These are phyloP conservation scores for Chlorella variabilis DNA, from an alignment of 163 green algal species.

Conservation along the genomic window DNA sequence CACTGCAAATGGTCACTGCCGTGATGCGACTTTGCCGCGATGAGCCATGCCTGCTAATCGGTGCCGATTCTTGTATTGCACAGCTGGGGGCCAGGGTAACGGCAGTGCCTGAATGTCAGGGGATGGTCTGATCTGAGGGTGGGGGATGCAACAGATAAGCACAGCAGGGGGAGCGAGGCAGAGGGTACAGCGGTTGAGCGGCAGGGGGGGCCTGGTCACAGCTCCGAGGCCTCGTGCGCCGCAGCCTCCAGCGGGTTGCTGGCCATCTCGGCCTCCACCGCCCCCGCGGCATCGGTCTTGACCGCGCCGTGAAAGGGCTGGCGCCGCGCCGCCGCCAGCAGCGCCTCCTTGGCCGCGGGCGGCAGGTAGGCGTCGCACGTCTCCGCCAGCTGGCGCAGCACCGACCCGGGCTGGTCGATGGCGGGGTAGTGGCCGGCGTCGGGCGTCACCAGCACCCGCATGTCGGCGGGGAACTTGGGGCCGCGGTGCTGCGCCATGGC, in stretches of 20 bases:
- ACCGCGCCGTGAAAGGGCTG: neutral
- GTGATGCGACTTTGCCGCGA: too few relatives aligned
- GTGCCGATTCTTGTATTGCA: too few relatives aligned
- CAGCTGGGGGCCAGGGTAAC: too few relatives aligned
- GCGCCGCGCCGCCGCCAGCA: constrained; percentile 19
- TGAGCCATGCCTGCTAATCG: too few relatives aligned
- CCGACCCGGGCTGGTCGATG: constrained; percentile 74
- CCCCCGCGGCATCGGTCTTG: constrained; percentile 1
- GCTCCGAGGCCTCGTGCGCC: constrained; percentile 39
- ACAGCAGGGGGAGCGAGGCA: neutral
- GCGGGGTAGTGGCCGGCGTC: constrained; percentile 87
- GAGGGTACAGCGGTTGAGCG: too few relatives aligned
- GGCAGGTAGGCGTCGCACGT: constrained; percentile 43
- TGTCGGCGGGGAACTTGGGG: constrained; percentile 8
- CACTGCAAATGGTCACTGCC: too few relatives aligned
- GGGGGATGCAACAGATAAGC: neutral
- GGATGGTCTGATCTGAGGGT: too few relatives aligned
- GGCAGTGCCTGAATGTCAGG: too few relatives aligned
- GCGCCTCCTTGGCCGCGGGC: neutral
- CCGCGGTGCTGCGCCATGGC: constrained; percentile 28
- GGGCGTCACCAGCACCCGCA: constrained; percentile 58
- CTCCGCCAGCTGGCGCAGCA: constrained; percentile 38
- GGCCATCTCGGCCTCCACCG: constrained; percentile 34
- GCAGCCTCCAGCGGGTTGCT: constrained; percentile 37
- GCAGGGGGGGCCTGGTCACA: too few relatives aligned